phyloP scores from a whole-genome alignment of 176 grass and related monocot species.

The Eremochloa ophiuroides region DNA sequence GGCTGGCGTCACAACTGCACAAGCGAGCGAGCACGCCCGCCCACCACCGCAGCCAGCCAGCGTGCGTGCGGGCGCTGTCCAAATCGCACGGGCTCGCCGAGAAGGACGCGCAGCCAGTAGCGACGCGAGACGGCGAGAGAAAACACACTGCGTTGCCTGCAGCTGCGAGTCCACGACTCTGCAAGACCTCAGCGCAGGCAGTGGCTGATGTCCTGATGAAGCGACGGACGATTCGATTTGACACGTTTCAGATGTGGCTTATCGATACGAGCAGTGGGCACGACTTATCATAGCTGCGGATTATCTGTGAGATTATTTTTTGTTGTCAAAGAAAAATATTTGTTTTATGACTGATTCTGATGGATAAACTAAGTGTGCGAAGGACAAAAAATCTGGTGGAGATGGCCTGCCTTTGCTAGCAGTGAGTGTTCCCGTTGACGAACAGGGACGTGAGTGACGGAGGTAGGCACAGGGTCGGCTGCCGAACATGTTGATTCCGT shows the following conservation, averaged over 20 bases:
- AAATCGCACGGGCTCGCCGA: too few species aligned
- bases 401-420: neutral
- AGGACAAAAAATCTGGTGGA: neutral
- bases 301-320: too few species aligned
- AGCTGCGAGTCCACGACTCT: too few species aligned
- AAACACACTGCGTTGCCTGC: too few species aligned
- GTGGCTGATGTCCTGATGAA: neutral
- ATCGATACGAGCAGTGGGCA: neutral
- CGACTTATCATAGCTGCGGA: too few species aligned
- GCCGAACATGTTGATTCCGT: neutral
- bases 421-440: neutral
- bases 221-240: neutral
- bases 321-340: too few species aligned
- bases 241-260: neutral
- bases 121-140: too few species aligned
- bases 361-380: too few species aligned
- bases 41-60: neutral
- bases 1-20: conserved; percentile 14
- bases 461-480: neutral
- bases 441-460: neutral
- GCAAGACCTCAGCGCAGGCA: too few species aligned
- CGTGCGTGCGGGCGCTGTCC: neutral
- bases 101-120: too few species aligned
- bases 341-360: too few species aligned
- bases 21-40: neutral